Conservation (phyloP, 2,329 filamentous ascomycete species). For the Penicillium sp. region DNA sequence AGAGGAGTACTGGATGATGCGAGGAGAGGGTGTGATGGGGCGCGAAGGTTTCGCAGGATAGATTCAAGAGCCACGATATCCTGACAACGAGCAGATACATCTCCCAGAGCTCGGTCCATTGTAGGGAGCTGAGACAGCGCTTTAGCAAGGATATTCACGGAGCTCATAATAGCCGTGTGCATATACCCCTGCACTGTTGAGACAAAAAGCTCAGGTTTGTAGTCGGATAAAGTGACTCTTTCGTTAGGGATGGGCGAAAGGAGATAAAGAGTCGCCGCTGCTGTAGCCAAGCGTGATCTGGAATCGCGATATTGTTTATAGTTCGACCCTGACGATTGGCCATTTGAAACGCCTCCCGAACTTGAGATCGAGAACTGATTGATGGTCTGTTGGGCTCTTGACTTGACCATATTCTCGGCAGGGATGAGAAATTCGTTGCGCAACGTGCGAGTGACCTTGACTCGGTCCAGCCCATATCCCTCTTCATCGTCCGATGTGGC, state of each 20-base stretch:
- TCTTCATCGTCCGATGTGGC: constrained; percentile 72
- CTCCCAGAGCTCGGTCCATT: constrained; percentile 78
- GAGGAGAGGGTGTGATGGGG: constrained; percentile 71
- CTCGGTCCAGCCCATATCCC: constrained; percentile 72
- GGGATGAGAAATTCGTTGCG: constrained; percentile 71
- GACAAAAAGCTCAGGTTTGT: constrained; percentile 72
- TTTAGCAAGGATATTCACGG: constrained; percentile 73
- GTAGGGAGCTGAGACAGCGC: constrained; percentile 79
- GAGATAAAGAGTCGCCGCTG: constrained; percentile 76
- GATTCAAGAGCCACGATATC: constrained; percentile 87
- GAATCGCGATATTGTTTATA: constrained; percentile 73
- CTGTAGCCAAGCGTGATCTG: constrained; percentile 72
- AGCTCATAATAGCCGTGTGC: constrained; percentile 77
- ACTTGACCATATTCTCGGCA: constrained; percentile 73
- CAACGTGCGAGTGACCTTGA: constrained; percentile 73
- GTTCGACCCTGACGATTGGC: constrained; percentile 47
- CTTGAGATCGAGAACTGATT: constrained; percentile 79
- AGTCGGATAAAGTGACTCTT: constrained; percentile 51
- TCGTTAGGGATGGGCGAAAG: constrained; percentile 69
- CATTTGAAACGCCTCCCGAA: constrained; percentile 30
- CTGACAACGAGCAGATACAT: constrained; percentile 83
- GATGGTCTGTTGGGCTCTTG: constrained; percentile 75
- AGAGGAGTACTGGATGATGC: constrained; percentile 10
- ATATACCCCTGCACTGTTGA: constrained; percentile 80
- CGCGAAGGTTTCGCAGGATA: constrained; percentile 70